Evolutionary conservation across 1,139 yeast species (phyloP).

Genomic region (Geotrichum restrictum): DNA sequence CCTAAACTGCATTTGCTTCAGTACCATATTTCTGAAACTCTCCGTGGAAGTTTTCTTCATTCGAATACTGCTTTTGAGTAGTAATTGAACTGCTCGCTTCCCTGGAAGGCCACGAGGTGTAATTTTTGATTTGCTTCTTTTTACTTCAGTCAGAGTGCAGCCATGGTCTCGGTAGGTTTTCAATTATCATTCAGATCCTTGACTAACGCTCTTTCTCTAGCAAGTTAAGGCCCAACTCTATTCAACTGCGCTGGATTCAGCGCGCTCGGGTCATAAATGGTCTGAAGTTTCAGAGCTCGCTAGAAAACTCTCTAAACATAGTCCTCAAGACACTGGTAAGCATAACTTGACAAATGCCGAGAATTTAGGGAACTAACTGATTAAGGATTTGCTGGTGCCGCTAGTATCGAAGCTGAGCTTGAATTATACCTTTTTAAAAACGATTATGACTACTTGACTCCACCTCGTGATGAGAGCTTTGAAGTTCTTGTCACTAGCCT

Average conservation of each 20-base stretch:
- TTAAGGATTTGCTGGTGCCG: conserved; percentile 17
- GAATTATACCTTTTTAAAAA: neutral
- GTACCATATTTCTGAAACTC: no score
- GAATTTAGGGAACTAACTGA: neutral
- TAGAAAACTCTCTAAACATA: conserved; percentile 26
- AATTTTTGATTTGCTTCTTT: neutral
- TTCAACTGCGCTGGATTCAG: conserved; percentile 26
- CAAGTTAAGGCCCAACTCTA: conserved; percentile 19
- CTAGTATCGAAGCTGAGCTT: conserved; percentile 17
- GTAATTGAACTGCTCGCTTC: no score
- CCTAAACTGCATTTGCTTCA: no score
- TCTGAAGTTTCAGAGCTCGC: conserved; percentile 27
- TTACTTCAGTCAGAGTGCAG: neutral
- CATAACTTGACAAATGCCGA: neutral
- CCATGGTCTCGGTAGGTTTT: conserved; percentile 10
- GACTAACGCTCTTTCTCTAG: neutral
- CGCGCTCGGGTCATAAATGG: conserved; percentile 27
- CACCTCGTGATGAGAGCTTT: conserved; percentile 4
- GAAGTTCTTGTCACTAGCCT: conserved; percentile 6
- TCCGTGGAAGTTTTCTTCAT: no score
- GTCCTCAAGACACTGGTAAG: conserved; percentile 21
- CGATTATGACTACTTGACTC: conserved; percentile 17
- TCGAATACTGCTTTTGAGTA: no score
- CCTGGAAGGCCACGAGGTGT: no score
- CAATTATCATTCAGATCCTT: neutral